phyloP scores from a whole-genome alignment of 2,329 filamentous ascomycete genomes.

The Bipolaris gigantea region DNA sequence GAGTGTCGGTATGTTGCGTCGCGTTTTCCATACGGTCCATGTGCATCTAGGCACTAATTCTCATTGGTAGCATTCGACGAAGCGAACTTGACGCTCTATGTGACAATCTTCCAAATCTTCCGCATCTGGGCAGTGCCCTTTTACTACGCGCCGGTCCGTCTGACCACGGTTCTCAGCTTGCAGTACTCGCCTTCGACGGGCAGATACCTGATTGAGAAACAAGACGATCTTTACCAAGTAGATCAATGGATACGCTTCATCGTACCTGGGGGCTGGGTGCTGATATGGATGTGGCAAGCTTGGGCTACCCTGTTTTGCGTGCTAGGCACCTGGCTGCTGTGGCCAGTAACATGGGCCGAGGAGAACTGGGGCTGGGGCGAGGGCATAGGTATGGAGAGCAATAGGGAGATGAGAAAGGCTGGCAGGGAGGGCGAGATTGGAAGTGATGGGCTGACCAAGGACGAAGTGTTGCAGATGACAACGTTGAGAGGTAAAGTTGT shows the following conservation, averaged over 20 bases:
- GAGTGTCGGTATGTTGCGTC: conserved; percentile 53
- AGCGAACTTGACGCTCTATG: conserved; percentile 67
- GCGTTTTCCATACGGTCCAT: background rate
- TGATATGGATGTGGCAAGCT: conserved; percentile 66
- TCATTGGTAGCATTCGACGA: conserved; percentile 65
- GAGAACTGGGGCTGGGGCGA: conserved; percentile 22
- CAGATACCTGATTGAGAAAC: conserved; percentile 71
- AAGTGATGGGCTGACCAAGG: conserved; percentile 14
- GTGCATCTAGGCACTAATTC: background rate
- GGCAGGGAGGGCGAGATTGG: conserved; percentile 8
- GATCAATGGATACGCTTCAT: conserved; percentile 77
- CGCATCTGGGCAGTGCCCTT: conserved; percentile 76
- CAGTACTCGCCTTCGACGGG: conserved; percentile 15
- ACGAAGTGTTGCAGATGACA: conserved; percentile 14
- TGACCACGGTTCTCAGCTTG: conserved; percentile 70
- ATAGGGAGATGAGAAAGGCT: conserved; percentile 7
- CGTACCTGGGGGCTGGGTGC: conserved; percentile 57
- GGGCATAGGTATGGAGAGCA: conserved; percentile 12
- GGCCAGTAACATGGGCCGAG: conserved; percentile 49
- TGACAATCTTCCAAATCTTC: conserved; percentile 74
- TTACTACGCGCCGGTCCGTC: conserved; percentile 66
- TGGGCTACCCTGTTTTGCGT: conserved; percentile 67
- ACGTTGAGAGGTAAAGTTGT: conserved; percentile 18
- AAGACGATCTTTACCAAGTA: conserved; percentile 81
- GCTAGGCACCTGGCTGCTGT: conserved; percentile 56